Base-by-base conservation (phyloP, 2,329 filamentous ascomycete species). In the Monilinia fructicola region DNA sequence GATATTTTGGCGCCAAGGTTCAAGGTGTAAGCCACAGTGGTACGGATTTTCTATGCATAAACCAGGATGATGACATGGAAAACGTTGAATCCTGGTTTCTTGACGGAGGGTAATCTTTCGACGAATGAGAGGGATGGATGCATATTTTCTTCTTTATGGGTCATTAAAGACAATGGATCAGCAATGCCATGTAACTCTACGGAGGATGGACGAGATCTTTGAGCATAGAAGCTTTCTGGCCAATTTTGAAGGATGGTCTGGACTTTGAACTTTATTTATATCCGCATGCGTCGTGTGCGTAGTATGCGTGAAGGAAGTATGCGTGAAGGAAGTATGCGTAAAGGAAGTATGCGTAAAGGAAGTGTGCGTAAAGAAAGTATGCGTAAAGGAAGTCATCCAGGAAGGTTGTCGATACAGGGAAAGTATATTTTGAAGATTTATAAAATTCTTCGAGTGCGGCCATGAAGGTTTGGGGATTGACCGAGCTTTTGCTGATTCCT, bases 41-140 rank as follows among this genome's bases (percentile, higher is more conserved):
- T 42, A 35, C 31, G 40, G 42, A 46, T 59, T 46, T 46, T 21
- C 40, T 46, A 59, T 59, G 55, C 55, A 59, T 59, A 26, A 35
- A 23, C 55, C 42, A 7, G 55, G 55, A 40, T 9, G 42, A 1
- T 28, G 23, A n/a, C 40, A 58, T 23, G 55, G 40, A 28, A 58
- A 10, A 1, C 26, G 11, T 18, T 3, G 40, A 18, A 23, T 61
- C 12, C 44, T 50, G 4, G 42, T 12, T 35, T 7, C 44, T 46
- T 46, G 6, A 46, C 9, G 18, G 3, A 16, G 3, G 38, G 54
- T 26, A 4, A 10, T 58, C 3, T 58, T 5, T 21, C 10, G n/a
- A 40, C 18, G n/a, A 16, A n/a, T 31, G 23, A 16, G 11, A 16
- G 12, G 21, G 42, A 44, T 21, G 3, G 16, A 18, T 42, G 28